Evolutionary conservation across 2,329 filamentous ascomycete species (phyloP).

Genomic region (Arthrobotrys iridis): DNA sequence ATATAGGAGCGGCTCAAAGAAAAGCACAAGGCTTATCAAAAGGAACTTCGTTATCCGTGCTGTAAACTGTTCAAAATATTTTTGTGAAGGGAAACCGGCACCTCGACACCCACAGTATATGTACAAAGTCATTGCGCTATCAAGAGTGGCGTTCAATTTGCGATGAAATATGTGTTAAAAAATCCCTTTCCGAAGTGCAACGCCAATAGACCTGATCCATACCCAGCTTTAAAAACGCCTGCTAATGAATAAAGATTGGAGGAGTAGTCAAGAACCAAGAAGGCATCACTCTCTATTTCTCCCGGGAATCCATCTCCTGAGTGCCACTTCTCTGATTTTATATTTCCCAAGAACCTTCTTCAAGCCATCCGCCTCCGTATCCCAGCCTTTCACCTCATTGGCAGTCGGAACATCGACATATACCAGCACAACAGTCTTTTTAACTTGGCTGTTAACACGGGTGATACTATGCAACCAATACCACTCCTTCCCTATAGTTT

Average conservation of each 20-base stretch:
- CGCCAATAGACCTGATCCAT: background rate
- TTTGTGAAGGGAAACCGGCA: background rate
- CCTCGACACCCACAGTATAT: too few species aligned
- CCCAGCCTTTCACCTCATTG: constrained; percentile 63
- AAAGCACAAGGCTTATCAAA: too few species aligned
- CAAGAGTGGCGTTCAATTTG: constrained; percentile 6
- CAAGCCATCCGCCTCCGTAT: constrained; percentile 67
- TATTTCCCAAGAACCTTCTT: constrained; percentile 74
- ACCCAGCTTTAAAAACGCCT: background rate
- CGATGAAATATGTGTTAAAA: too few species aligned
- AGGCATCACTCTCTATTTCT: constrained; percentile 71
- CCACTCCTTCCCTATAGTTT: constrained; percentile 68
- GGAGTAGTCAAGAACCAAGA: background rate
- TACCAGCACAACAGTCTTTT: constrained; percentile 86
- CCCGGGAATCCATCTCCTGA: constrained; percentile 86
- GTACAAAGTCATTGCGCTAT: constrained; percentile 2
- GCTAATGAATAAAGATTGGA: background rate
- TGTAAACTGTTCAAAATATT: too few species aligned
- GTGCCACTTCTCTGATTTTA: constrained; percentile 79
- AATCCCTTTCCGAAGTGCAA: background rate
- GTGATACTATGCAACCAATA: constrained; percentile 89
- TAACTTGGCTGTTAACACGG: constrained; percentile 85
- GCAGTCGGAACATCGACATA: constrained; percentile 91
- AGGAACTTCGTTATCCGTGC: too few species aligned
- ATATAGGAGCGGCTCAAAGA: background rate